Base-by-base conservation (phyloP, 768 basidiomycete species). In the Leucosporidium yakuticum region DNA sequence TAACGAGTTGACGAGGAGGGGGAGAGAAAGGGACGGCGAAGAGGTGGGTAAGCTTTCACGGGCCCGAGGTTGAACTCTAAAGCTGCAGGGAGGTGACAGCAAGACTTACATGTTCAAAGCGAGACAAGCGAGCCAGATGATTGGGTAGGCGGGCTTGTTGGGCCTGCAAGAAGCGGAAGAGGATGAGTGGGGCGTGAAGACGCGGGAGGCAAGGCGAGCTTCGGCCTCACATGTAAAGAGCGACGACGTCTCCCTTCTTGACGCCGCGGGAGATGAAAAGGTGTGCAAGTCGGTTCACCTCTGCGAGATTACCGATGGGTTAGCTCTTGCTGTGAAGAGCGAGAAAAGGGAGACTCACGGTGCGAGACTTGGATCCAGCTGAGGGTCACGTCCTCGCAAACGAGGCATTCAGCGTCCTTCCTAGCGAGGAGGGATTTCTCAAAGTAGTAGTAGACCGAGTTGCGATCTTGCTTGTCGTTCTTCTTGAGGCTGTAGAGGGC, bases 91-190 rank as follows among this genome's bases (percentile, higher is more conserved):
- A 8, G 39, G 39, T 44, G 8, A 14, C 1, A 19, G 8, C n/a
- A 9, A 6, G 49, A 64, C 68, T 31, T 20, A 64, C 69, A 73
- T 58, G 36, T 68, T 54, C 53, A 70, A 49, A 1, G 67, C 44
- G 23, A 70, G 58, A 47, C 73, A 73, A 11, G 69, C 73, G 53
- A 73, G 61, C 55, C 58, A 73, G 25, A 65, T 25, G 58, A 73
- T 65, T 4, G 65, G 63, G 60, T 62, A 68, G 14, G 65, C 65
- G 12, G 65, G 66, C 58, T 73, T 73, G 72, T 73, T 73, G 29
- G 73, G 63, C 60, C 31, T 57, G 56, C 17, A 4, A 44, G 17
- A 15, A 51, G 50, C 50, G 50, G 51, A 27, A 53, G 51, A 12
- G 51, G 14, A 15, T 44, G 39, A 53, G 51, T 23, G n/a, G 51